Percentiles rank a stretch among this genome's conserved stretches.
Evolutionary conservation across 2,329 filamentous ascomycete species (phyloP).

Genomic region (Aspergillus novofumigatus): DNA sequence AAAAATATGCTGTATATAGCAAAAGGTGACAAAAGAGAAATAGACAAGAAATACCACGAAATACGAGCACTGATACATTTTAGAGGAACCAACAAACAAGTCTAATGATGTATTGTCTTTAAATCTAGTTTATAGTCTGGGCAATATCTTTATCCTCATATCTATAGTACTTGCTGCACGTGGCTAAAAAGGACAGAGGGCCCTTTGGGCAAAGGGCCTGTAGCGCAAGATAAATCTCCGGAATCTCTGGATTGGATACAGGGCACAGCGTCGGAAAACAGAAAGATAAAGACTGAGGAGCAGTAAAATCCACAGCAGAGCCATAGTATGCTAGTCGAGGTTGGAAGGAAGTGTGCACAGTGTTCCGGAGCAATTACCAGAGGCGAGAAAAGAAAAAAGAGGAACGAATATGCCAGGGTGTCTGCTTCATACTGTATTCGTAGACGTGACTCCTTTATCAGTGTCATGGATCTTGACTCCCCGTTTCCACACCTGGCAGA

Average conservation of each 20-base stretch:
- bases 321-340: background rate
- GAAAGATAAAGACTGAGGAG: background rate
- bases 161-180: background rate
- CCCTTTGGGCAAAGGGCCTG: background rate
- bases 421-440: background rate
- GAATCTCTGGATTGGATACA: background rate
- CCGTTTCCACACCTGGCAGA: constrained; percentile 44
- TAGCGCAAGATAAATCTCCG: background rate
- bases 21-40: background rate
- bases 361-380: background rate
- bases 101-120: background rate
- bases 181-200: background rate
- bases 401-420: background rate
- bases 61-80: background rate
- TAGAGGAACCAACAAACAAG: background rate
- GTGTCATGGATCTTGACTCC: constrained; percentile 38
- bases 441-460: constrained; percentile 19
- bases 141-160: background rate
- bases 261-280: background rate
- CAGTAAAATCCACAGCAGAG: too few relatives aligned
- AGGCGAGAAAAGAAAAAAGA: too few relatives aligned
- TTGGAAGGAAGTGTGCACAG: background rate
- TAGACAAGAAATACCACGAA: background rate
- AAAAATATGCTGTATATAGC: background rate
- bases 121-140: background rate